phyloP scores from a whole-genome alignment of 495 filamentous ascomycete genomes.

The Cladorrhinum samala region DNA sequence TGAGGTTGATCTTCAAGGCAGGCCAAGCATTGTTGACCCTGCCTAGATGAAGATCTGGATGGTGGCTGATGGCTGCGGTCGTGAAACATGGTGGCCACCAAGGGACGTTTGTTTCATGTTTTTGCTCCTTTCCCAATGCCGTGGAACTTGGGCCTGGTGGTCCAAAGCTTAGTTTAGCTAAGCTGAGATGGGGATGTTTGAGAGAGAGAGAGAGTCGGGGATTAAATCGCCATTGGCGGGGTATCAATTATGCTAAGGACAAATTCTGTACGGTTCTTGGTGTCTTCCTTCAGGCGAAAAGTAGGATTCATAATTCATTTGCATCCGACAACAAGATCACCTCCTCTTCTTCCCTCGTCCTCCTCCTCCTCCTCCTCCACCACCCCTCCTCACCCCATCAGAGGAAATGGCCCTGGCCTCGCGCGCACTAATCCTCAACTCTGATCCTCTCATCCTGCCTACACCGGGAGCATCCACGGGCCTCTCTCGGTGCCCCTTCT shows the following conservation, averaged over 20 bases:
- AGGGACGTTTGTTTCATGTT: not conserved
- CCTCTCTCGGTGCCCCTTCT: slow-evolving; percentile 39
- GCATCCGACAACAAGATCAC: too few species aligned
- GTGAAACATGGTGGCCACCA: not conserved
- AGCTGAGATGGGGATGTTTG: not conserved
- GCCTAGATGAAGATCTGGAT: not conserved
- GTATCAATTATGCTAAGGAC: too few species aligned
- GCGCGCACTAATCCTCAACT: slow-evolving; percentile 67
- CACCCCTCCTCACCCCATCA: slow-evolving; percentile 14
- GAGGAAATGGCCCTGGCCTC: slow-evolving; percentile 65
- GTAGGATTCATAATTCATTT: too few species aligned
- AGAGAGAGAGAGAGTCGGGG: too few species aligned
- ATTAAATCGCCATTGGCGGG: too few species aligned
- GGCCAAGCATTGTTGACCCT: too few species aligned
- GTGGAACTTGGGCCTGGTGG: too few species aligned
- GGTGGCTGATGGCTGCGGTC: too few species aligned
- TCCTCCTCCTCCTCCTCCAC: slow-evolving; percentile 22
- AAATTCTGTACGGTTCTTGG: too few species aligned
- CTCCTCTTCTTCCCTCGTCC: slow-evolving; percentile 25
- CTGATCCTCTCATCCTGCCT: slow-evolving; percentile 73
- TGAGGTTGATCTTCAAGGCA: too few species aligned
- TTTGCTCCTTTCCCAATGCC: not conserved
- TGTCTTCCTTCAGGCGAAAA: too few species aligned
- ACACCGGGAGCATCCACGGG: slow-evolving; percentile 69
- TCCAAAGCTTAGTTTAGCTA: not conserved